Evolutionary conservation across 345 rosid species (phyloP).

Genomic region (Corchorus capsularis): DNA sequence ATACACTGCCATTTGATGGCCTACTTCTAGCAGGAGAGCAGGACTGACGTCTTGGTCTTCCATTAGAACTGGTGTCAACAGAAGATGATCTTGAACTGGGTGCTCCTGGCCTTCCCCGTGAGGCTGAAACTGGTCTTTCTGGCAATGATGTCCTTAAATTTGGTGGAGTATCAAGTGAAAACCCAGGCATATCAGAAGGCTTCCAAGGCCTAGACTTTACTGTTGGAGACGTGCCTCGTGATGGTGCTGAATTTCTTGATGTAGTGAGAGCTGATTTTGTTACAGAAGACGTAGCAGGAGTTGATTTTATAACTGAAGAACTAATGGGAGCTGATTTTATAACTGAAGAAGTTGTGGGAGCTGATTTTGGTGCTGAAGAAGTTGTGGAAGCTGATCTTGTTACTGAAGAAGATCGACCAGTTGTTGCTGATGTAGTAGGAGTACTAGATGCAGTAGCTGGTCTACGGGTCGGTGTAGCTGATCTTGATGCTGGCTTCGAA

Average conservation of each 20-base stretch:
- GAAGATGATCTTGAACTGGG: conserved; percentile 43
- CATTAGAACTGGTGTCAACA: conserved; percentile 43
- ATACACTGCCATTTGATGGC: conserved; percentile 38
- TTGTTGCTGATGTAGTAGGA: conserved; percentile 39
- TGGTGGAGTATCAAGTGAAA: conserved; percentile 58
- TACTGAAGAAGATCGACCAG: conserved; percentile 42
- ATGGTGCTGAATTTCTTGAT: conserved; percentile 35
- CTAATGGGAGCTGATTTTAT: conserved; percentile 43
- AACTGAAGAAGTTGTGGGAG: conserved; percentile 39
- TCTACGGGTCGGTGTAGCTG: conserved; percentile 61
- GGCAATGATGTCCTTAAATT: conserved; percentile 56
- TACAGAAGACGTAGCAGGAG: conserved; percentile 38
- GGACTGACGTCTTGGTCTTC: conserved; percentile 56
- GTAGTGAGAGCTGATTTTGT: conserved; percentile 42
- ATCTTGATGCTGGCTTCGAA: conserved; percentile 46
- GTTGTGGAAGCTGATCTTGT: conserved; percentile 6
- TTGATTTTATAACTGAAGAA: conserved; percentile 47
- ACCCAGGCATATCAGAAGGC: conserved; percentile 47
- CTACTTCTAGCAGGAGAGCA: conserved; percentile 74
- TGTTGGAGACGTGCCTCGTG: conserved; percentile 67
- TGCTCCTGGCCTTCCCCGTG: conserved; percentile 65
- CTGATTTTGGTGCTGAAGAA: conserved; percentile 47
- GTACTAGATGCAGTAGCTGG: conserved; percentile 48
- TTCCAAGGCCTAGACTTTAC: conserved; percentile 47
- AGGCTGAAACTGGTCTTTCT: conserved; percentile 57